Conservation (phyloP, 129 eudicot genomes). For the Escallonia rubra region DNA sequence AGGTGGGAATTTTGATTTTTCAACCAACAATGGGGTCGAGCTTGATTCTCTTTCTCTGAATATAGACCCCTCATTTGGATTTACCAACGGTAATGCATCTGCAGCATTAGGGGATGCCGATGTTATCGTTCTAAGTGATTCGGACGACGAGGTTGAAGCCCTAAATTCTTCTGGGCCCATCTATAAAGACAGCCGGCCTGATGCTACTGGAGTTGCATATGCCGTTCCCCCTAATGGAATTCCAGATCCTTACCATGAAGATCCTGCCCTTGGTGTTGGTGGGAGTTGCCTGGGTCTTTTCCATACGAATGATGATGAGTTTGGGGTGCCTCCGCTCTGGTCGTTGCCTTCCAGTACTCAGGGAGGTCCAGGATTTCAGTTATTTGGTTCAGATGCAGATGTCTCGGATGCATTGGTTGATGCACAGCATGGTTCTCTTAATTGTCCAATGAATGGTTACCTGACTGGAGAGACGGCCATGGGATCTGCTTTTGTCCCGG, state of each 20-base stretch:
- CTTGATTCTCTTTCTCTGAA: constrained; percentile 62
- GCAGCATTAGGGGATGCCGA: constrained; percentile 44
- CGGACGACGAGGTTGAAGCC: constrained; percentile 73
- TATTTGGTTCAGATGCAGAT: constrained; percentile 63
- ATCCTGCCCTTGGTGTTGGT: constrained; percentile 32
- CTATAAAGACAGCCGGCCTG: constrained; percentile 17
- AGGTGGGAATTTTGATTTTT: constrained; percentile 50
- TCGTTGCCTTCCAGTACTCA: constrained; percentile 56
- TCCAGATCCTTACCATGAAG: constrained; percentile 45
- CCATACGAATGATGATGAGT: constrained; percentile 50
- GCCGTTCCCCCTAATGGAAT: constrained; percentile 39
- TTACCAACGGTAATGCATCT: constrained; percentile 25
- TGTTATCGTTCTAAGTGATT: constrained; percentile 75
- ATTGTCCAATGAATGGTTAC: constrained; percentile 54
- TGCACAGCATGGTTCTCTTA: constrained; percentile 30
- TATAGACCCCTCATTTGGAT: constrained; percentile 34
- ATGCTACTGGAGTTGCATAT: constrained; percentile 24
- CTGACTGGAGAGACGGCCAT: constrained; percentile 45
- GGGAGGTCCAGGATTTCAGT: constrained; percentile 60
- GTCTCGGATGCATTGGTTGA: constrained; percentile 49
- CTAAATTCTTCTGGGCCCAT: constrained; percentile 34
- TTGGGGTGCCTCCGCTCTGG: constrained; percentile 55
- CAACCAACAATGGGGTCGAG: constrained; percentile 46
- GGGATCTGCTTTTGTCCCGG: constrained; percentile 48
- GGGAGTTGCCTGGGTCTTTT: constrained; percentile 61